phyloP scores from a whole-genome alignment of 805 yeast genomes.

The Candida hungchunana region DNA sequence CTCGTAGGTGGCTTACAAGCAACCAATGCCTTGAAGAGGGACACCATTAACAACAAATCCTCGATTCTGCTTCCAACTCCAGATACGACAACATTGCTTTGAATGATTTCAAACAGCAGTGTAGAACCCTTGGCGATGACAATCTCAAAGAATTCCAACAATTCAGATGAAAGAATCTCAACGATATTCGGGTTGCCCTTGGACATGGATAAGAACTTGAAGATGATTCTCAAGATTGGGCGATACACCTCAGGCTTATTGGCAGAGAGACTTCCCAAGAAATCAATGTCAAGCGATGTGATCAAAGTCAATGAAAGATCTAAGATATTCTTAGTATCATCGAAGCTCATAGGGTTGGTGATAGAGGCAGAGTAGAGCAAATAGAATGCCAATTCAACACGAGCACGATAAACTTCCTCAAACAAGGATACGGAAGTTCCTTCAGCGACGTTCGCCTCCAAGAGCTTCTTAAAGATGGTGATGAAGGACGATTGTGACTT shows the following conservation, averaged over 20 bases:
- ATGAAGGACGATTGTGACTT: conserved; percentile 30
- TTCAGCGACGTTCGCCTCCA: conserved; percentile 46
- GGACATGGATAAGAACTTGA: conserved; percentile 43
- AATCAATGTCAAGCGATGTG: conserved; percentile 45
- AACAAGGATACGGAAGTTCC: conserved; percentile 48
- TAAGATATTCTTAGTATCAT: conserved; percentile 21
- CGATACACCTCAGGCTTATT: conserved; percentile 43
- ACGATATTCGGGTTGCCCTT: conserved; percentile 38
- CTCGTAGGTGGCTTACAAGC: conserved; percentile 43
- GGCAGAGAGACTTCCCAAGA: conserved; percentile 38
- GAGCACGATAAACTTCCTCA: conserved; percentile 49
- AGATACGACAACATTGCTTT: conserved; percentile 43
- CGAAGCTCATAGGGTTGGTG: conserved; percentile 13
- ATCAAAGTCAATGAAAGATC: conserved; percentile 40
- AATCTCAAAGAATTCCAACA: conserved; percentile 54
- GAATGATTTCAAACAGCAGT: conserved; percentile 52
- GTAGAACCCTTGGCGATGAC: conserved; percentile 66
- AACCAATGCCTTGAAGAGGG: conserved; percentile 58
- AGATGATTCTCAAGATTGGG: conserved; percentile 56
- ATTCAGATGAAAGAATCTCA: conserved; percentile 45
- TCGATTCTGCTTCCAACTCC: conserved; percentile 48
- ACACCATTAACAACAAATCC: conserved; percentile 58
- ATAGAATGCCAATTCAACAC: conserved; percentile 65
- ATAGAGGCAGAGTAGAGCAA: conserved; percentile 18
- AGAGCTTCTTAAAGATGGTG: conserved; percentile 42